phyloP scores from a whole-genome alignment of 1,284 basidiomycete species.

The Testicularia cyperi region DNA sequence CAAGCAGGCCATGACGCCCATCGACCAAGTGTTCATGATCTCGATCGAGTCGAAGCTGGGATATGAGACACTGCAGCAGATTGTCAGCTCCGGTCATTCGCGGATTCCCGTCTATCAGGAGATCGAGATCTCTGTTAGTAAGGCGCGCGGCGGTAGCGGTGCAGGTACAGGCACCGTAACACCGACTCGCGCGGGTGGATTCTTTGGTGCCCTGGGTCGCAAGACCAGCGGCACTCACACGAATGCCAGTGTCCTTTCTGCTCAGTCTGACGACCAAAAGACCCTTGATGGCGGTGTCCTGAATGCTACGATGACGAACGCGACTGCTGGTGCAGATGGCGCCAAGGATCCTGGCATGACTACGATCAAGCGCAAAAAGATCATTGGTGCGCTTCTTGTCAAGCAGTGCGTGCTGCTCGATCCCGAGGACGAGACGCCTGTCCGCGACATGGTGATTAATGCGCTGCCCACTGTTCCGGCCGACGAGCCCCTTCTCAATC shows the following conservation, averaged over 20 bases:
- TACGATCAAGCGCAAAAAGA: slow-evolving; percentile 66
- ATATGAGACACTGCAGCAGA: slow-evolving; percentile 72
- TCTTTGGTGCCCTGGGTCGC: slow-evolving; percentile 28
- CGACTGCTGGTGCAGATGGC: slow-evolving; percentile 2
- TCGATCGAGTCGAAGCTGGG: slow-evolving; percentile 77
- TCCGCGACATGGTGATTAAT: slow-evolving; percentile 64
- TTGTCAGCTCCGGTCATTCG: slow-evolving; percentile 77
- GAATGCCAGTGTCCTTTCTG: slow-evolving; percentile 10
- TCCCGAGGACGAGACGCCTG: slow-evolving; percentile 68
- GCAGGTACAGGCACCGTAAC: slow-evolving; percentile 29
- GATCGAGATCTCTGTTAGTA: slow-evolving; percentile 61
- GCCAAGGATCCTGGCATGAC: slow-evolving; percentile 1
- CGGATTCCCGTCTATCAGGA: slow-evolving; percentile 63
- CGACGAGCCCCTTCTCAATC: slow-evolving; percentile 80
- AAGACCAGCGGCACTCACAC: slow-evolving; percentile 63
- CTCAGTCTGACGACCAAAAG: slow-evolving; percentile 27
- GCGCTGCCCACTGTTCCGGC: slow-evolving; percentile 81
- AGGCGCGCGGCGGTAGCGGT: slow-evolving; percentile 26
- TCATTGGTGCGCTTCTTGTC: slow-evolving; percentile 77
- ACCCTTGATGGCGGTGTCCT: slow-evolving; percentile 24
- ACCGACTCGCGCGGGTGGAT: slow-evolving; percentile 18
- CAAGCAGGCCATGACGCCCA: slow-evolving; percentile 77
- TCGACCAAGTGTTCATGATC: slow-evolving; percentile 71
- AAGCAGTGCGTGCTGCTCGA: slow-evolving; percentile 86
- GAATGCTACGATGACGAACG: slow-evolving; percentile 39